phyloP scores from a whole-genome alignment of 345 rosid genomes.

The Salix dunnii region DNA sequence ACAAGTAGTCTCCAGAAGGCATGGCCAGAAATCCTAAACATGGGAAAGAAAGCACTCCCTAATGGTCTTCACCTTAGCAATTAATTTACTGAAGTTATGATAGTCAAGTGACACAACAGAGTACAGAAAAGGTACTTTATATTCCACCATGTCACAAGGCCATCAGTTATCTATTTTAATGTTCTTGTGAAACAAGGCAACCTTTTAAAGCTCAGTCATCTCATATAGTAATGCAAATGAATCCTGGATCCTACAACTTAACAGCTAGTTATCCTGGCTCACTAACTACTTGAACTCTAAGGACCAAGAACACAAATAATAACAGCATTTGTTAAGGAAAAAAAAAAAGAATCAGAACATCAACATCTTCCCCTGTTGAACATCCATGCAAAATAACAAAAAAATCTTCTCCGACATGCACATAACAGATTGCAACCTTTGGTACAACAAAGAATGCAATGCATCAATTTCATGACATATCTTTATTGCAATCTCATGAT shows the following conservation, averaged over 20 bases:
- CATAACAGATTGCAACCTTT: neutral
- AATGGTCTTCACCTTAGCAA: neutral
- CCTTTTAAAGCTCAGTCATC: neutral
- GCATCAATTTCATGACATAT: neutral
- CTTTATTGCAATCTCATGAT: neutral
- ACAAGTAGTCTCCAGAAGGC: neutral
- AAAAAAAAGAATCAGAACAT: neutral
- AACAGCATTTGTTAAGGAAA: neutral
- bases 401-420: neutral
- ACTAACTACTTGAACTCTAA: neutral
- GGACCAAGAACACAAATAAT: neutral
- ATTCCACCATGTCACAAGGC: neutral
- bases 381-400: neutral
- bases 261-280: slow-evolving; percentile 3
- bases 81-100: neutral
- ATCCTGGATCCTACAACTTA: neutral
- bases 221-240: neutral
- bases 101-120: neutral
- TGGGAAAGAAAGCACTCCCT: neutral
- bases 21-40: neutral
- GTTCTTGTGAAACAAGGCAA: neutral
- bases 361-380: neutral
- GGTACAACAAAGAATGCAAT: neutral
- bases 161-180: neutral
- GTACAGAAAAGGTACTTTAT: neutral